Percentiles rank a stretch among this genome's conserved stretches.
These are phyloP conservation scores for Bipolaris sorokiniana DNA, from an alignment of 2,329 filamentous ascomycete species.

Conservation along the genomic window DNA sequence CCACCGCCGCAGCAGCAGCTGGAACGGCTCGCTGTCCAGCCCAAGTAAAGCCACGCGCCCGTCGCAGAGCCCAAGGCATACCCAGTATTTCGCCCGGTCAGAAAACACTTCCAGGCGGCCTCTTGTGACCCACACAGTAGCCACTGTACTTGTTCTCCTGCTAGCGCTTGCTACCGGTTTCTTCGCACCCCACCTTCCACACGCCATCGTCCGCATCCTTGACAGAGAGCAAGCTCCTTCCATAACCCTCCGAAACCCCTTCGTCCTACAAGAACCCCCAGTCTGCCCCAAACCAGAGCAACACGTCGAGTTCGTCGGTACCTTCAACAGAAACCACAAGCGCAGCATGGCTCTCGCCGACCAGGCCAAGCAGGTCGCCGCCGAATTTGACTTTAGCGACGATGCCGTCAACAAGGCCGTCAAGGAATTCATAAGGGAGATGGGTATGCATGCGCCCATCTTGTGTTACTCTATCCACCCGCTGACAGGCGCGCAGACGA, in stretches of 20 bases:
- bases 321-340: conserved; percentile 44
- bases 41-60: conserved; percentile 24
- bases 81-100: conserved; percentile 3
- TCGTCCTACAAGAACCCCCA: conserved; percentile 33
- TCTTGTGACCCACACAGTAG: conserved; percentile 29
- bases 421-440: conserved; percentile 83
- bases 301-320: conserved; percentile 38
- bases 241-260: conserved; percentile 34
- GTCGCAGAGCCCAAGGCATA: conserved; percentile 6
- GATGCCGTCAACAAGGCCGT: conserved; percentile 80
- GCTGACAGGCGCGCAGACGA: conserved; percentile 64
- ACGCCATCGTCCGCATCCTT: conserved; percentile 38
- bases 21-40: conserved; percentile 11
- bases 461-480: background rate
- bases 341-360: conserved; percentile 62
- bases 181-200: conserved; percentile 46
- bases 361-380: conserved; percentile 79
- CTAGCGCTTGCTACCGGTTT: conserved; percentile 45
- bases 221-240: conserved; percentile 29
- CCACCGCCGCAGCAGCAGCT: background rate
- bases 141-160: conserved; percentile 41
- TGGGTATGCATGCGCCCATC: conserved; percentile 60
- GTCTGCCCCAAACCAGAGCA: conserved; percentile 40
- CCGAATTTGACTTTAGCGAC: conserved; percentile 83
- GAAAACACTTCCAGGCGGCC: conserved; percentile 8